Evolutionary conservation across 495 filamentous ascomycete species (phyloP), one percentile per base, ranked within the genome.

Genomic region (Xylaria acuta): DNA sequence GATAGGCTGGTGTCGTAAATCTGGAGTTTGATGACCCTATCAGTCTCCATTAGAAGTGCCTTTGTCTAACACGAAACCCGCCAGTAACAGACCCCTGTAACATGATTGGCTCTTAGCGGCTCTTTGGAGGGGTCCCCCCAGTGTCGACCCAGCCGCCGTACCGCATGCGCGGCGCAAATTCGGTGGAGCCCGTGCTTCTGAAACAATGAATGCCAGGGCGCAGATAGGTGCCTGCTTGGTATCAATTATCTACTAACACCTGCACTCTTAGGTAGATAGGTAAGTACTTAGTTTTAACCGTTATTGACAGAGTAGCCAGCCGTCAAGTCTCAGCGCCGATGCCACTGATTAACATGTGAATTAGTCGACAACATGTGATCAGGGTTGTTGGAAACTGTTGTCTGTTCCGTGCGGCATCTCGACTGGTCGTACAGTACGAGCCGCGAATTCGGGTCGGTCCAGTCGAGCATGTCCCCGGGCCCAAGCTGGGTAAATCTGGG

Each of bases 51-150:
- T 22, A 18, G 5, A 8, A n/a, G 8, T 41, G 41, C 64, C 8
- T 40, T 53, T 36, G 43, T 51, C 64, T 53, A 36, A 53, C 43
- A 67, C 65, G 65, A 67, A 67, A 67, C 65, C 65, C 65, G 36
- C 65, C 65, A 66, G 49, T 51, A 20, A 34, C 47, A 56, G 36
- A 25, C 65, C 47, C 65, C 27, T 27, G 49, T 22, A 41, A 56
- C 30, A 54, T 56, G 65, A 67, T 67, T 67, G 65, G 65, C 49
- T 56, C 32, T 25, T 11, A 56, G 65, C 20, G 65, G 32, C 32
- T 25, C 47, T 34, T 22, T 51, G 20, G 14, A 16, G 8, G 1
- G 2, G n/a, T n/a, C 3, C 18, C 30, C 27, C 16, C 20, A 51
- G 64, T 25, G n/a, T 20, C 30, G 32, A 7, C 20, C 27, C 47